Conservation (phyloP, 176 grass and related monocot genomes). For the Phoenix dactylifera region DNA sequence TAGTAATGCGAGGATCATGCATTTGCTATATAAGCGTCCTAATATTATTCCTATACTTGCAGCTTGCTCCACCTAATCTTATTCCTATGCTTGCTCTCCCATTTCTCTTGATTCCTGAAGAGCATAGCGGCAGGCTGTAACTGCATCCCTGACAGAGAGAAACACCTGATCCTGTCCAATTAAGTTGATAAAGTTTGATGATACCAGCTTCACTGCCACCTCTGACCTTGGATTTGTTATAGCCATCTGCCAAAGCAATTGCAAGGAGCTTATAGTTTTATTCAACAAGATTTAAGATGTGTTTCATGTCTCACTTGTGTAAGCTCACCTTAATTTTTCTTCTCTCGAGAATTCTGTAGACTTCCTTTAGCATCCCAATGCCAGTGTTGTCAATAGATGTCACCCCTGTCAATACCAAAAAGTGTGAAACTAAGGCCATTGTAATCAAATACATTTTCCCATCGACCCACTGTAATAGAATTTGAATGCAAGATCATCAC, state of each 20-base stretch:
- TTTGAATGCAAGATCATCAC: no score
- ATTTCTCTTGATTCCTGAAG: conserved; percentile 46
- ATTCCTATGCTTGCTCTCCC: conserved; percentile 8
- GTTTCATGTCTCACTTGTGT: background rate
- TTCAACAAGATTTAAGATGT: background rate
- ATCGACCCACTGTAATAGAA: no score
- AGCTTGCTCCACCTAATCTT: no score
- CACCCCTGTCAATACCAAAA: conserved; percentile 35
- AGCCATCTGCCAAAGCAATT: conserved; percentile 37
- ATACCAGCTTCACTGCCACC: conserved; percentile 63
- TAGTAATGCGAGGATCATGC: no score
- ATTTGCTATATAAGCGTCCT: no score
- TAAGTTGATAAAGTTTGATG: conserved; percentile 34
- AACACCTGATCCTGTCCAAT: conserved; percentile 67
- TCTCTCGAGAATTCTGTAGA: conserved; percentile 48
- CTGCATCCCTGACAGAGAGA: conserved; percentile 64
- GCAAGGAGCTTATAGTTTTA: background rate
- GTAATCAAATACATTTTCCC: no score
- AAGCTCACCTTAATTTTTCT: conserved; percentile 48
- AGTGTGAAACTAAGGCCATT: no score
- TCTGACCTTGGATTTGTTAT: conserved; percentile 56
- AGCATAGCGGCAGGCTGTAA: conserved; percentile 39
- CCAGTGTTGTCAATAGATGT: conserved; percentile 77
- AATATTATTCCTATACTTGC: no score
- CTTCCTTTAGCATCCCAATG: conserved; percentile 55